phyloP scores from a whole-genome alignment of 2,329 filamentous ascomycete species.

The Curvularia spicifera region DNA sequence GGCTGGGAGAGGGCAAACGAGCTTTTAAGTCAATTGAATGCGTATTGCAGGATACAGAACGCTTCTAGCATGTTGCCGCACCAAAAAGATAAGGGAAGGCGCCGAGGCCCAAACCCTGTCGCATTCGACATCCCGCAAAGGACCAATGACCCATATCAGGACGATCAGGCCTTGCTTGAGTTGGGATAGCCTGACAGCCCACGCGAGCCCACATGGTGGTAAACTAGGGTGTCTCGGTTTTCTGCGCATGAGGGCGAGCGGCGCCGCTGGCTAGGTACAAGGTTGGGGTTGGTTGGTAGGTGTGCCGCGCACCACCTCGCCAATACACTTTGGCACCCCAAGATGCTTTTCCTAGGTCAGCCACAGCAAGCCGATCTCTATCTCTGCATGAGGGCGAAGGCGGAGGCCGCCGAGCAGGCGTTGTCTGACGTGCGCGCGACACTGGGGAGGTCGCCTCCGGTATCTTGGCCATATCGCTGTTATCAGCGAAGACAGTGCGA shows the following conservation, averaged over 20 bases:
- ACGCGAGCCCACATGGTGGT: constrained; percentile 17
- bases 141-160: constrained; percentile 18
- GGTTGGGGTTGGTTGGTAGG: constrained; percentile 5
- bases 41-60: constrained; percentile 20
- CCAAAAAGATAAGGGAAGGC: constrained; percentile 45
- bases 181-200: constrained; percentile 13
- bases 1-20: constrained; percentile 15
- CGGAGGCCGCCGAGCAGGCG: constrained; percentile 14
- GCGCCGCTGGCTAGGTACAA: constrained; percentile 10
- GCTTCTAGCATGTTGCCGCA: constrained; percentile 38
- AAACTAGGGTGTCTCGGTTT: constrained; percentile 12
- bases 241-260: constrained; percentile 11
- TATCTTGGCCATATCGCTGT: constrained; percentile 16
- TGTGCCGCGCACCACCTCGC: constrained; percentile 3
- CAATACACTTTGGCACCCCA: constrained; percentile 1
- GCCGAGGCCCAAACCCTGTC: constrained; percentile 16
- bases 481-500: constrained; percentile 13
- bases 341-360: constrained; percentile 13
- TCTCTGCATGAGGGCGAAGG: neutral
- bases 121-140: constrained; percentile 10
- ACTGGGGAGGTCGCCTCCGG: constrained; percentile 15
- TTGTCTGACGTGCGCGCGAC: neutral
- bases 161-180: constrained; percentile 12
- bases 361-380: constrained; percentile 9
- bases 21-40: constrained; percentile 19